Conservation (phyloP, 1,139 yeast species). For the Scheffersomyces segobiensis region DNA sequence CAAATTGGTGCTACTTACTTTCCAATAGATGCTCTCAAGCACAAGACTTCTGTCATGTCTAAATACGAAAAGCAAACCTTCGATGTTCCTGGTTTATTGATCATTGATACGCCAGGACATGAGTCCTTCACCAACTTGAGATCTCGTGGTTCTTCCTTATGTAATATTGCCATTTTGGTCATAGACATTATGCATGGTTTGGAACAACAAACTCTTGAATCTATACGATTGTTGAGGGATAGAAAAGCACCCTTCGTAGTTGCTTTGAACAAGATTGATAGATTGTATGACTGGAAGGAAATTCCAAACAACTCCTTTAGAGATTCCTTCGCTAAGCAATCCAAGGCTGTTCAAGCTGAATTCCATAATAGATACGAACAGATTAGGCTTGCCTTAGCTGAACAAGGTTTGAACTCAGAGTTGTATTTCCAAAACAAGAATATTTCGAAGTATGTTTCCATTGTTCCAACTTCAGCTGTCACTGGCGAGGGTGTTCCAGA, state of each 20-base stretch:
- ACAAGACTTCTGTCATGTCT: conserved; percentile 90
- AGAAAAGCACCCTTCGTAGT: conserved; percentile 97
- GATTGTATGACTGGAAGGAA: conserved; percentile 91
- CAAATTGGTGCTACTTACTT: conserved; percentile 99
- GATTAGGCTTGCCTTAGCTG: conserved; percentile 89
- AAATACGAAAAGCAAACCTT: conserved; percentile 79
- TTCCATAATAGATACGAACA: conserved; percentile 84
- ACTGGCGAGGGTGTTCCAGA: conserved; percentile 99
- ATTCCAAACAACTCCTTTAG: conserved; percentile 93
- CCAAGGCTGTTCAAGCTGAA: conserved; percentile 84
- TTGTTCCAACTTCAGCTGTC: conserved; percentile 97
- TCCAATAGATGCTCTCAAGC: conserved; percentile 92
- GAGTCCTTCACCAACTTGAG: conserved; percentile 97
- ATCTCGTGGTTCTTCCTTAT: conserved; percentile 97
- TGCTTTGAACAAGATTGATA: conserved; percentile 95
- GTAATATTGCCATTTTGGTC: conserved; percentile 98
- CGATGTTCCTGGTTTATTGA: conserved; percentile 95
- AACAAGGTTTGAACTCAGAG: conserved; percentile 98
- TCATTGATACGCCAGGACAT: conserved; percentile 99
- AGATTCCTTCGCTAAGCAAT: conserved; percentile 83
- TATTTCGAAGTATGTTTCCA: conserved; percentile 88
- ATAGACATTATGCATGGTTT: conserved; percentile 99
- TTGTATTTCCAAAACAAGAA: conserved; percentile 93
- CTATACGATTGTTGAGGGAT: conserved; percentile 87
- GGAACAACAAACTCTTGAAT: conserved; percentile 96